Percentiles rank a stretch among this genome's conserved stretches.
These are phyloP conservation scores for Erigeron philadelphicus DNA, from an alignment of 140 eudicot genomes.

Conservation along the genomic window DNA sequence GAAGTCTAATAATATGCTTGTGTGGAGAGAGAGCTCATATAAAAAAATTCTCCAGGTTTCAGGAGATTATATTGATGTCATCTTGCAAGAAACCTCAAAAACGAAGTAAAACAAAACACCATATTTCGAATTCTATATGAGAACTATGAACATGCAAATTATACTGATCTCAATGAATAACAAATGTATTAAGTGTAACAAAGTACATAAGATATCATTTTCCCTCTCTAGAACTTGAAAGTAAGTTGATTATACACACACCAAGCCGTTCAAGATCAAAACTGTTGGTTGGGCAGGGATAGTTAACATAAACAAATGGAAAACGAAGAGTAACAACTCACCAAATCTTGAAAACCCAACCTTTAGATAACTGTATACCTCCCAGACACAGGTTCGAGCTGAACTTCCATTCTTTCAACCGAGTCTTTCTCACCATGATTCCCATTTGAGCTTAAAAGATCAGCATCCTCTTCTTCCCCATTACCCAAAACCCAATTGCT, in stretches of 20 bases:
- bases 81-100: background rate
- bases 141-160: constrained; percentile 6
- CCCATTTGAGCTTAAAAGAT: constrained; percentile 59
- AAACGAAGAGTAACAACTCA: background rate
- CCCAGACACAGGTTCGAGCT: constrained; percentile 64
- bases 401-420: constrained; percentile 68
- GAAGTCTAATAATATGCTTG: background rate
- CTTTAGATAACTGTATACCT: constrained; percentile 28
- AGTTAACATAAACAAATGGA: constrained; percentile 22
- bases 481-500: constrained; percentile 87
- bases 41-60: background rate
- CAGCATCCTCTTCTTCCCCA: constrained; percentile 75
- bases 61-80: background rate
- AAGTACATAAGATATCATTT: background rate
- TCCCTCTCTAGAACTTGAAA: constrained; percentile 16
- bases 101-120: background rate
- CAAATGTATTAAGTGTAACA: constrained; percentile 14
- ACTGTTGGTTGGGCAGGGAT: constrained; percentile 26
- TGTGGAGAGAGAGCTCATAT: background rate
- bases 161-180: constrained; percentile 27
- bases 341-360: constrained; percentile 19
- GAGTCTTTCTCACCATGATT: constrained; percentile 42
- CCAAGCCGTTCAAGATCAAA: constrained; percentile 33
- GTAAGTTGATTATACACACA: constrained; percentile 28
- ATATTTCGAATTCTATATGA: background rate